A percentile compares a stretch with the other conserved stretches of the same genome.
phyloP scores from a whole-genome alignment of 2,329 filamentous ascomycete genomes.

The Apiospora aurea region DNA sequence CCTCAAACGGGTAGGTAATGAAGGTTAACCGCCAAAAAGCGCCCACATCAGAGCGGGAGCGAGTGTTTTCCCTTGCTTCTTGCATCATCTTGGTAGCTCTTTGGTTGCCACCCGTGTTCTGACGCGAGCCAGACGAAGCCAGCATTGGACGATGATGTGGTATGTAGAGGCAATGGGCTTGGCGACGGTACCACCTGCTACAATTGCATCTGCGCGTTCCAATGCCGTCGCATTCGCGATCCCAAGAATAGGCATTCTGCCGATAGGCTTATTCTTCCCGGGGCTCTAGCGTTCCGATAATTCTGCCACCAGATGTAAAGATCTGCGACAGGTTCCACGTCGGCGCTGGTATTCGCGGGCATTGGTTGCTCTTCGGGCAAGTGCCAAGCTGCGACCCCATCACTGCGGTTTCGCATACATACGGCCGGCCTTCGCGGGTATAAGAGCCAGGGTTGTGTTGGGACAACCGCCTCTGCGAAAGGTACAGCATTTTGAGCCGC shows the following conservation, averaged over 20 bases:
- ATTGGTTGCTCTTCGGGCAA: constrained; percentile 5
- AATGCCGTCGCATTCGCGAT: neutral
- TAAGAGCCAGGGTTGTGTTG: neutral
- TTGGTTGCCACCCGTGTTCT: neutral
- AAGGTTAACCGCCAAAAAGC: neutral
- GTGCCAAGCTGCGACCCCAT: neutral
- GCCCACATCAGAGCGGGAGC: neutral
- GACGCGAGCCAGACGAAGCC: neutral
- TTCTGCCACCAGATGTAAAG: neutral
- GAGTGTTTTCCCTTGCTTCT: neutral
- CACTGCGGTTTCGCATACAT: neutral
- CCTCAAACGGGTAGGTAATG: constrained; percentile 7
- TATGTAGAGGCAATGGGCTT: neutral
- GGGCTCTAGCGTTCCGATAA: neutral
- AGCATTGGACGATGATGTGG: neutral
- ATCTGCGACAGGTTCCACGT: neutral
- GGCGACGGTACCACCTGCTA: neutral
- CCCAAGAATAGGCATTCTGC: neutral
- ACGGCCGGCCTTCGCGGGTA: neutral
- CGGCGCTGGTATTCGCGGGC: neutral
- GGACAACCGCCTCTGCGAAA: neutral
- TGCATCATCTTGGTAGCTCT: neutral
- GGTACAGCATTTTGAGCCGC: neutral
- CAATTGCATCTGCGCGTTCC: neutral
- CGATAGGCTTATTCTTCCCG: neutral